Evolutionary conservation across 1,284 basidiomycete species (phyloP).

Genomic region (Cutaneotrichosporon cutaneum): DNA sequence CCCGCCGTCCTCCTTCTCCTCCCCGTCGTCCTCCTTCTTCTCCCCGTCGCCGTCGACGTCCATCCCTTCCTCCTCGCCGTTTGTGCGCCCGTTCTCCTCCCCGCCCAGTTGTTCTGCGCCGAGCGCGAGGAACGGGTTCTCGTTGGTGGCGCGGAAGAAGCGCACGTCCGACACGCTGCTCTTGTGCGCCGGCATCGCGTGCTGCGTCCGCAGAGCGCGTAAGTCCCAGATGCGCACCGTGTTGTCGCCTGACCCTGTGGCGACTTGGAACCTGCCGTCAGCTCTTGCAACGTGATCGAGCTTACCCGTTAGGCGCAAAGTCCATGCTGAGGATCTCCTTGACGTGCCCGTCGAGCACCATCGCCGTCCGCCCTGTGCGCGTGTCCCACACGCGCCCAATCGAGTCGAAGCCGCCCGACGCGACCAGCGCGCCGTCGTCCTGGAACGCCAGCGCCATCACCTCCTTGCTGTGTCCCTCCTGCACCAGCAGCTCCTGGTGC

Average conservation of each 20-base stretch:
- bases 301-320: slow-evolving; percentile 92
- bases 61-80: slow-evolving; percentile 48
- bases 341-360: slow-evolving; percentile 97
- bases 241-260: slow-evolving; percentile 94
- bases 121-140: slow-evolving; percentile 41
- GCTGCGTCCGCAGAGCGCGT: slow-evolving; percentile 82
- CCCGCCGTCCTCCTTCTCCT: no score
- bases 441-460: slow-evolving; percentile 96
- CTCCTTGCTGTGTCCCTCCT: slow-evolving; percentile 97
- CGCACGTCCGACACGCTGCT: slow-evolving; percentile 92
- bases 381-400: slow-evolving; percentile 97
- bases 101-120: slow-evolving; percentile 14
- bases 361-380: slow-evolving; percentile 89
- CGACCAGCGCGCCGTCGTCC: slow-evolving; percentile 86
- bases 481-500: slow-evolving; percentile 76
- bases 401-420: slow-evolving; percentile 92
- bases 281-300: slow-evolving; percentile 8
- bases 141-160: slow-evolving; percentile 68
- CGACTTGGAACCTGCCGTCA: slow-evolving; percentile 79
- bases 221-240: slow-evolving; percentile 99
- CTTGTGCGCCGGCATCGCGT: slow-evolving; percentile 94
- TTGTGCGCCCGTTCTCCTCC: slow-evolving; percentile 15
- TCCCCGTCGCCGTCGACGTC: slow-evolving; percentile 21
- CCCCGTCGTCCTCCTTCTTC: slow-evolving; percentile 44
- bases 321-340: slow-evolving; percentile 87